A percentile compares a stretch with the other conserved stretches of the same genome.
phyloP scores from a whole-genome alignment of 495 filamentous ascomycete genomes.

The Parathielavia hyrcaniae region DNA sequence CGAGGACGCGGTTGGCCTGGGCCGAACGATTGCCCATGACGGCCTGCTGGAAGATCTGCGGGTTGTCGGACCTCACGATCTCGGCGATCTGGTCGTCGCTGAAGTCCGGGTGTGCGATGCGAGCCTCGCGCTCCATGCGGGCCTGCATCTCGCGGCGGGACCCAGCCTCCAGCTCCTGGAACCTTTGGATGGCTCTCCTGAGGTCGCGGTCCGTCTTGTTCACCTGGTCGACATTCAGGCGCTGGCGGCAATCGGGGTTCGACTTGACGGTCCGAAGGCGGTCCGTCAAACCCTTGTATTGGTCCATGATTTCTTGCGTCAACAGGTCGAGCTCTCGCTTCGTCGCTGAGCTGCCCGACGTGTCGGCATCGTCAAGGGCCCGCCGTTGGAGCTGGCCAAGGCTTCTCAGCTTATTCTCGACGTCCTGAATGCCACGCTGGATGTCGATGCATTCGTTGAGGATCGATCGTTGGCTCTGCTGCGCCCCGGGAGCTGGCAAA shows the following conservation, averaged over 20 bases:
- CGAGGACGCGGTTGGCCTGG: constrained; percentile 69
- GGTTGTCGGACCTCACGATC: constrained; percentile 54
- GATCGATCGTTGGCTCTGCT: constrained; percentile 52
- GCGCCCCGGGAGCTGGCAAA: constrained; percentile 34
- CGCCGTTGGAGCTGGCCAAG: constrained; percentile 54
- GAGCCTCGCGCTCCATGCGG: constrained; percentile 80
- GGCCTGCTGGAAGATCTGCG: constrained; percentile 76
- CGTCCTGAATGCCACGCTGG: constrained; percentile 65
- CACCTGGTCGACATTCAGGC: constrained; percentile 69
- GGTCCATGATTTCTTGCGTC: constrained; percentile 66
- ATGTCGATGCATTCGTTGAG: constrained; percentile 78
- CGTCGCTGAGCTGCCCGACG: constrained; percentile 43
- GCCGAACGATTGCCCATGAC: constrained; percentile 70
- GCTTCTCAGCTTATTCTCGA: constrained; percentile 58
- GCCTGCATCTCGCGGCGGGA: constrained; percentile 72
- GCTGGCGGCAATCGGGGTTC: constrained; percentile 63
- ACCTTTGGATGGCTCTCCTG: constrained; percentile 69
- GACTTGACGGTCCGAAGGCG: constrained; percentile 74
- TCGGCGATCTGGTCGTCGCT: constrained; percentile 71
- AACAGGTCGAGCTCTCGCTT: constrained; percentile 54
- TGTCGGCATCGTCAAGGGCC: constrained; percentile 55
- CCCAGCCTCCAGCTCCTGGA: constrained; percentile 67
- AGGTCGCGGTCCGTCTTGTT: constrained; percentile 70
- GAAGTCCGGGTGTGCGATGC: constrained; percentile 81
- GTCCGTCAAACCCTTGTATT: constrained; percentile 67